Evolutionary conservation across 2,329 filamentous ascomycete species (phyloP).

Genomic region (Cytospora schulzeri): DNA sequence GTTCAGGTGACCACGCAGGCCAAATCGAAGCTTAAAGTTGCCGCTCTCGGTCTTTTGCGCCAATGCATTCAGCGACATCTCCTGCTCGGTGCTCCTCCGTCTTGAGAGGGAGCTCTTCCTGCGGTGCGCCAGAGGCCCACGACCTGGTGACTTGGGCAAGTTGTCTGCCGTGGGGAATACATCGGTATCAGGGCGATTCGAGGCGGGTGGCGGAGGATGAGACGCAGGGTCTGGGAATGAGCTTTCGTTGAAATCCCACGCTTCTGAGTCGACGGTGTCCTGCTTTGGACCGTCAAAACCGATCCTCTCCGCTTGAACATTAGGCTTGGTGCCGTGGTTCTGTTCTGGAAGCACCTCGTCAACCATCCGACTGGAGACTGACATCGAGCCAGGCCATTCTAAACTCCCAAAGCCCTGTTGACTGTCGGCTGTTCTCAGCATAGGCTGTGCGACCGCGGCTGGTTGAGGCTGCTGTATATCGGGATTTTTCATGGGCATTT

Average conservation of each 20-base stretch:
- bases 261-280: slow-evolving; percentile 62
- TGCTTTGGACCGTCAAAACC: slow-evolving; percentile 52
- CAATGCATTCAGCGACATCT: slow-evolving; percentile 53
- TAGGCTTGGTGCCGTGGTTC: slow-evolving; percentile 44
- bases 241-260: slow-evolving; percentile 91
- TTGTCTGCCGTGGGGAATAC: slow-evolving; percentile 82
- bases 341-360: slow-evolving; percentile 33
- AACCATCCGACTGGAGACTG: slow-evolving; percentile 30
- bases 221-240: slow-evolving; percentile 59
- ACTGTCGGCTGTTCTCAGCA: slow-evolving; percentile 20
- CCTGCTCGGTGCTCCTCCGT: slow-evolving; percentile 69
- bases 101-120: slow-evolving; percentile 79
- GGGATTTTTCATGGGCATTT: slow-evolving; percentile 36
- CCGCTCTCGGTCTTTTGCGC: slow-evolving; percentile 67
- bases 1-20: slow-evolving; percentile 87
- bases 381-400: slow-evolving; percentile 38
- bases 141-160: slow-evolving; percentile 76
- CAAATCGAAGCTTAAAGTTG: slow-evolving; percentile 91
- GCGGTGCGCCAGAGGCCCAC: slow-evolving; percentile 69
- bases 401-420: slow-evolving; percentile 36
- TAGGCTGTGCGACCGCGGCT: slow-evolving; percentile 43
- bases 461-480: slow-evolving; percentile 37
- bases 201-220: slow-evolving; percentile 49
- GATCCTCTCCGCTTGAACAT: slow-evolving; percentile 44
- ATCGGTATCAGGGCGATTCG: slow-evolving; percentile 80